Evolutionary conservation across 176 grass and related monocot genomes (phyloP).

Genomic region (Themeda triandra): DNA sequence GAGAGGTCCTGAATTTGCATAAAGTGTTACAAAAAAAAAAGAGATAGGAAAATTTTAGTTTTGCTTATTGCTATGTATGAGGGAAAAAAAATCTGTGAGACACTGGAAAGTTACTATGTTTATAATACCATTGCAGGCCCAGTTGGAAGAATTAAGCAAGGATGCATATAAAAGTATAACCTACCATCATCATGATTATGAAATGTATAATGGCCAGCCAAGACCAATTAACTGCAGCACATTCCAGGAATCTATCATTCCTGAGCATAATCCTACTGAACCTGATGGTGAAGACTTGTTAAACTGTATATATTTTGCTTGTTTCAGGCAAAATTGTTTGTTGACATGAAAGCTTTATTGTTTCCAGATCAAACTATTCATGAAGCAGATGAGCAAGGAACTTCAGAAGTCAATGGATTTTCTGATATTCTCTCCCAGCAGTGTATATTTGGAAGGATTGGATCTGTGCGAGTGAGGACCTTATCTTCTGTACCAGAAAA

Average conservation of each 20-base stretch:
- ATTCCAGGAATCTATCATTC: background rate
- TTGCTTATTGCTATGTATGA: background rate
- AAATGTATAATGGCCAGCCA: constrained; percentile 19
- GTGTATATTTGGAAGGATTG: background rate
- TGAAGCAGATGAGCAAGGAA: background rate
- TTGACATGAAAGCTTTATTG: constrained; percentile 11
- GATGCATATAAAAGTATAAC: constrained; percentile 2
- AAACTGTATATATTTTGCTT: background rate
- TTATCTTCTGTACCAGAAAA: background rate
- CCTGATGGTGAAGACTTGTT: constrained; percentile 7
- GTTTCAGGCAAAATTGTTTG: background rate
- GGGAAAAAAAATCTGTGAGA: background rate
- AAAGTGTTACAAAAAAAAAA: background rate
- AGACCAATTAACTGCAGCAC: background rate
- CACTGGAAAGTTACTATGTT: background rate
- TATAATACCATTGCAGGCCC: background rate
- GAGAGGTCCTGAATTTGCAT: too few relatives aligned
- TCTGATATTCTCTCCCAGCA: background rate
- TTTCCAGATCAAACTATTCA: background rate
- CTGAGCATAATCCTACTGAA: constrained; percentile 5
- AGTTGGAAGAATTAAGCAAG: background rate
- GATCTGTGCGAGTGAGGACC: background rate
- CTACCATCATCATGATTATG: constrained; percentile 17
- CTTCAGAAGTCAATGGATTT: background rate
- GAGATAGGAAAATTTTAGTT: background rate